These are phyloP conservation scores for Suillus bovinus DNA, from an alignment of 768 basidiomycete genomes.

Conservation along the genomic window DNA sequence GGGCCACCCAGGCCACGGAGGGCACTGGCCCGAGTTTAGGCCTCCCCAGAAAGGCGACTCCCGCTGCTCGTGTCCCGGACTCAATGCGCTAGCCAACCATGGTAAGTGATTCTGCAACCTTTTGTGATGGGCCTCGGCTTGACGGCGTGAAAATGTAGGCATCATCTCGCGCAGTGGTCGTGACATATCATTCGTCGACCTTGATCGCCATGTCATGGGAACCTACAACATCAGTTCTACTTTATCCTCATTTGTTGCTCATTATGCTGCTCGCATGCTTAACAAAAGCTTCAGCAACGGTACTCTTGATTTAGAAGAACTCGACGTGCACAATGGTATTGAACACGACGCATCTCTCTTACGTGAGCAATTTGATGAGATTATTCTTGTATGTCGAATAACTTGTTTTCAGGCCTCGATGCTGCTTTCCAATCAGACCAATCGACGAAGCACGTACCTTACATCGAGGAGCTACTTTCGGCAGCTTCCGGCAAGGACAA, in stretches of 20 bases:
- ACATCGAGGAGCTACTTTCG: not conserved
- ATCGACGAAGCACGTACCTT: not conserved
- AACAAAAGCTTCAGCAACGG: not conserved
- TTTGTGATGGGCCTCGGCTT: not conserved
- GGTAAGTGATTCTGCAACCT: not conserved
- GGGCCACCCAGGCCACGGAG: not conserved
- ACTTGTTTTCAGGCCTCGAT: not conserved
- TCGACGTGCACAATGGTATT: not conserved
- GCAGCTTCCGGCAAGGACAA: not conserved
- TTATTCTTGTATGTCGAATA: not conserved
- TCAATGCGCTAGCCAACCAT: not conserved
- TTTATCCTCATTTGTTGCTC: not conserved
- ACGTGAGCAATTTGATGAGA: not conserved
- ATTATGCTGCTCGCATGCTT: constrained; percentile 1
- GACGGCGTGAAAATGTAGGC: not conserved
- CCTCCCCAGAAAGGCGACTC: not conserved
- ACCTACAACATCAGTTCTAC: constrained; percentile 3
- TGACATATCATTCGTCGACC: not conserved
- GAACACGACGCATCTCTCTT: constrained; percentile 1
- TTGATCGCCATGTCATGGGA: not conserved
- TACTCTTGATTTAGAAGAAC: not conserved
- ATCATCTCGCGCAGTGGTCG: not conserved
- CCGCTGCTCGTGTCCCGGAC: not conserved
- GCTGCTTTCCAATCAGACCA: not conserved
- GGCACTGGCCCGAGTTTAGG: not conserved